Evolutionary conservation across 2,329 filamentous ascomycete species (phyloP), one percentile per base, ranked within the genome.

Genomic region (Cadophora gregata): DNA sequence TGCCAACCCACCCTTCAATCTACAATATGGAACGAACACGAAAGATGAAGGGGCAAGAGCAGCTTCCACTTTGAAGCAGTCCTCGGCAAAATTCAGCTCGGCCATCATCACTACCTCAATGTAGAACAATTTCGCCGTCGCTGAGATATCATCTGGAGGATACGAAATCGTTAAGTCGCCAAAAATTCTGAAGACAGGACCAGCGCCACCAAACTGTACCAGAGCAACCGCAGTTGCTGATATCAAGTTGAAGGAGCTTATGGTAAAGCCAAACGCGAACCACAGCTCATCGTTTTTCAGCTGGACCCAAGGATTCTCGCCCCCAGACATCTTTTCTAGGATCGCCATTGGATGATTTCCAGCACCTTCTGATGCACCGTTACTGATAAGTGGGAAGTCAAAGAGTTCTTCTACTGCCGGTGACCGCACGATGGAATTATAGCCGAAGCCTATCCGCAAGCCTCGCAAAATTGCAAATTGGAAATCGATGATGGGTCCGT

Each of bases 1-100:
- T 0, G 78, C 81, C 59, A 80, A 79, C 0, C 81, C 81, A 2
- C 82, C 82, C 0, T 75, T 78, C 0, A 83, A 70, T 70, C 81
- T 80, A 63, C 81, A 83, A 36, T 73, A 67, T 0, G 77, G 78
- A 61, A 74, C 68, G 0, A 82, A 71, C 25, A 84, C 75, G 62
- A 72, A 83, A 0, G 79, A 82, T 1, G 65, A 67, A 0, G 82
- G 82, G 0, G 79, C 72, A 3, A 84, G 75, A 67, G 80, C 75
- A 0, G 75, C 81, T 59, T 83, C 78, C 6, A 79, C 66, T 66
- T 75, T 77, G 42, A 82, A 63, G 19, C 66, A 69, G 1, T 79
- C 80, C 5, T 72, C 69, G n/a, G 72, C 72, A 1, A 80, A 72
- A 66, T 83, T 78, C 8, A 80, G 38, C 1, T 74, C 69, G 2